Evolutionary conservation across 768 basidiomycete genomes (phyloP).

Genomic region (Suillus ampliporus): DNA sequence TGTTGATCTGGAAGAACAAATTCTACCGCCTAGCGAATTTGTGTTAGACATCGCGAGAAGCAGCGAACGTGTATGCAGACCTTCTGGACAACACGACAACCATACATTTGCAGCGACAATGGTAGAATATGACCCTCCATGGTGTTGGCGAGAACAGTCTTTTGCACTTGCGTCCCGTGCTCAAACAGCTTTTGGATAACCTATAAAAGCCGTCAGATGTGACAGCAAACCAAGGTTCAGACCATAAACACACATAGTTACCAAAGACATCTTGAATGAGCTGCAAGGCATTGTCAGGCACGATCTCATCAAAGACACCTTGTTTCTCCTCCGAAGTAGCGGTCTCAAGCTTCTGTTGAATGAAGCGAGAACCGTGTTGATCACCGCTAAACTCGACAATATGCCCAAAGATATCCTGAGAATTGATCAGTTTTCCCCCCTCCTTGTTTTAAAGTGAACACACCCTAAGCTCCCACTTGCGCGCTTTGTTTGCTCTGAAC

Average conservation of each 20-base stretch:
- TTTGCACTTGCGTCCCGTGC: conserved; percentile 78
- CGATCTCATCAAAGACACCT: conserved; percentile 84
- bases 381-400: conserved; percentile 92
- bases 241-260: conserved; percentile 75
- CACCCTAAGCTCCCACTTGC: conserved; percentile 84
- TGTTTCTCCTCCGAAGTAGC: conserved; percentile 83
- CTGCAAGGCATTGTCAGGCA: conserved; percentile 72
- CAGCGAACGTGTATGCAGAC: conserved; percentile 42
- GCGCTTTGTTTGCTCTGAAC: conserved; percentile 79
- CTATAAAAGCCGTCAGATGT: conserved; percentile 45
- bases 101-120: conserved; percentile 91
- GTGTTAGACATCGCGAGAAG: conserved; percentile 10
- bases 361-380: conserved; percentile 98
- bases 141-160: conserved; percentile 64
- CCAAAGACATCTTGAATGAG: conserved; percentile 94
- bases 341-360: conserved; percentile 84
- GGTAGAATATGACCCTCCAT: conserved; percentile 82
- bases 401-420: conserved; percentile 84
- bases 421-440: conserved; percentile 11
- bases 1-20: conserved; percentile 81
- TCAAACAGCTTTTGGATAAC: conserved; percentile 96
- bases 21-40: conserved; percentile 73
- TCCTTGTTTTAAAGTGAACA: conserved; percentile 24
- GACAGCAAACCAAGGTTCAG: conserved; percentile 1
- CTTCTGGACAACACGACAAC: conserved; percentile 95